Evolutionary conservation across 768 basidiomycete genomes (phyloP), one percentile per base, ranked within the genome.

Genomic region (Lactifluus volemus): DNA sequence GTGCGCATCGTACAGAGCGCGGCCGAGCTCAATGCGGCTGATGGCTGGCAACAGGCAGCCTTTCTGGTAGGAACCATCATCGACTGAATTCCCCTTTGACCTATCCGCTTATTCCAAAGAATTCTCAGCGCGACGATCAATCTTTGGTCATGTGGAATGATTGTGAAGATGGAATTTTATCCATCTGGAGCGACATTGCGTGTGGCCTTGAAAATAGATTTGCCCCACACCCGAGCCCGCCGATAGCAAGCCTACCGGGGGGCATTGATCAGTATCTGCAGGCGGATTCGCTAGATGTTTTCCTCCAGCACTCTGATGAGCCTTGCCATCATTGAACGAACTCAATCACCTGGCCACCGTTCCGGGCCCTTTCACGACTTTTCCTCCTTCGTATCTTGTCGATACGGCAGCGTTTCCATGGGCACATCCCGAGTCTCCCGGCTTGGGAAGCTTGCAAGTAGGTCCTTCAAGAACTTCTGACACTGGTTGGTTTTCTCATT

Each of bases 51-150:
- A 15, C 4, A 21, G 2, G 45, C 39, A 0, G 56, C 52, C 3
- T 63, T 63, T 38, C n/a, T 58, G 9, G 61, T 63, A 63, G 25
- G 61, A 49, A 25, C 25, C 25, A n/a, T n/a, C n/a, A n/a, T n/a
- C n/a, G n/a, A n/a, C n/a, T n/a, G 9, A 11, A 42, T 14, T 17
- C 30, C 17, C 14, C n/a, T 7, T 19, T 55, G 38, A 21, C 32
- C 14, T 39, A 21, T 42, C 30, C 34, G 32, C 61, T 63, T 3
- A 63, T 49, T 52, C 4, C 2, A 25, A 21, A 12, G 17, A 21
- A 25, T 39, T 17, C 49, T 19, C 4, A 64, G 63, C 63, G 63
- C 9, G n/a, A 29, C 1, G 60, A 64, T 19, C 2, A 3, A 1
- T 44, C 44, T 2, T 47, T 64, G 0, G 47, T 57, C 7, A 25